phyloP scores from a whole-genome alignment of 805 yeast genomes.

The Spathaspora sp. region DNA sequence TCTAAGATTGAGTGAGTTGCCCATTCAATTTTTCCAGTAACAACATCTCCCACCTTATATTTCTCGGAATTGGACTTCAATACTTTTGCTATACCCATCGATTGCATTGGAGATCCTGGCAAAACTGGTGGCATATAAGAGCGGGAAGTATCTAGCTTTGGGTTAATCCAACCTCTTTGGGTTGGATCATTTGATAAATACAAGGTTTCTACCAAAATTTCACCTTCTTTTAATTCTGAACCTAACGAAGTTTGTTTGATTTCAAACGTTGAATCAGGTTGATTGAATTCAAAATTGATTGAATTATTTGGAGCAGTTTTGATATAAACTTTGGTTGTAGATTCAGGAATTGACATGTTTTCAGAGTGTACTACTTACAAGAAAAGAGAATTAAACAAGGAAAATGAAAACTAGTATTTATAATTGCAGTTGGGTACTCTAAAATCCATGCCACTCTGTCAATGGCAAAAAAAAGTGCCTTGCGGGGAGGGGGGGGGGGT shows the following conservation, averaged over 20 bases:
- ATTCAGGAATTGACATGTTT: background rate
- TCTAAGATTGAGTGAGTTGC: slow-evolving; percentile 39
- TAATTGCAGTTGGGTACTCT: background rate
- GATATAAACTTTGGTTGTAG: slow-evolving; percentile 14
- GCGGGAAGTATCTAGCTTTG: slow-evolving; percentile 24
- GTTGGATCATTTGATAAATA: slow-evolving; percentile 60
- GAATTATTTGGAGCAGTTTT: slow-evolving; percentile 18
- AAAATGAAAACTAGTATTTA: background rate
- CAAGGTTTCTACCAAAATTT: slow-evolving; percentile 42
- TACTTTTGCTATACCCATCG: slow-evolving; percentile 47
- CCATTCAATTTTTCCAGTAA: slow-evolving; percentile 44
- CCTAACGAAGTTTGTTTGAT: slow-evolving; percentile 9
- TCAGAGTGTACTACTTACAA: background rate
- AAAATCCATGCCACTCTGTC: background rate
- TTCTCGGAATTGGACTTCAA: slow-evolving; percentile 41
- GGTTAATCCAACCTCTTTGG: slow-evolving; percentile 54
- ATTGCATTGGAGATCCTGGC: slow-evolving; percentile 43
- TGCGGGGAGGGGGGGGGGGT: no score
- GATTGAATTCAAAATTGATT: slow-evolving; percentile 18
- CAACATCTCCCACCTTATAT: slow-evolving; percentile 27
- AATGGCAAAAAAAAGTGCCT: background rate
- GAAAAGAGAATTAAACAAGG: background rate
- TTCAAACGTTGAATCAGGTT: slow-evolving; percentile 24
- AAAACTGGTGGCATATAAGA: slow-evolving; percentile 35
- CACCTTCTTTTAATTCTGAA: slow-evolving; percentile 28